Evolutionary conservation across 2,329 filamentous ascomycete genomes (phyloP).

Genomic region (Berkeleyomyces rouxiae): DNA sequence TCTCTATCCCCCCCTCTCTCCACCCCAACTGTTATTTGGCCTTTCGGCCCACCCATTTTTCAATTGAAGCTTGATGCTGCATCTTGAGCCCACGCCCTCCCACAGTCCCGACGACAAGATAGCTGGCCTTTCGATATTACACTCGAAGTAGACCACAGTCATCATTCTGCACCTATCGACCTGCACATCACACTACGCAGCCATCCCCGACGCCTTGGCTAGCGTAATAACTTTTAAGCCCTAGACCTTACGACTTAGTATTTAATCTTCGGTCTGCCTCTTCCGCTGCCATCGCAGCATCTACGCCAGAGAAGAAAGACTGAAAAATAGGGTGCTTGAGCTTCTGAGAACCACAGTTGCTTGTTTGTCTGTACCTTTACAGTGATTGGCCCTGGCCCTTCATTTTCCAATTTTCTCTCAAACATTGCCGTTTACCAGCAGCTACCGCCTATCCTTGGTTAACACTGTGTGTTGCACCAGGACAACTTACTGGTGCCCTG

Average conservation of each 20-base stretch:
- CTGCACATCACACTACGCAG: background rate
- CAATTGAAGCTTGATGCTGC: background rate
- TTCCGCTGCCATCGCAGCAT: background rate
- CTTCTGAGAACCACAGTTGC: background rate
- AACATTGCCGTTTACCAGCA: background rate
- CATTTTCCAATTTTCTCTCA: background rate
- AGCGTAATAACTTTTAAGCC: conserved; percentile 6
- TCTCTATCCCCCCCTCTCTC: background rate
- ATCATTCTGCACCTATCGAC: background rate
- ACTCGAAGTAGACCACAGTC: background rate
- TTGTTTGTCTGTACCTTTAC: background rate
- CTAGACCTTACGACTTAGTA: conserved; percentile 11
- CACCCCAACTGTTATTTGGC: background rate
- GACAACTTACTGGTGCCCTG: background rate
- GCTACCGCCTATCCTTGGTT: background rate
- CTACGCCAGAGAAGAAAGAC: background rate
- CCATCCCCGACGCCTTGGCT: background rate
- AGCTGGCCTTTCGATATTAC: background rate
- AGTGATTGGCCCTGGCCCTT: background rate
- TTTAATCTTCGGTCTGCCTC: conserved; percentile 8
- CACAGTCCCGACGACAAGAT: conserved; percentile 5
- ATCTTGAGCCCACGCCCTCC: background rate
- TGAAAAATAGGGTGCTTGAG: background rate
- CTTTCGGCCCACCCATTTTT: background rate
- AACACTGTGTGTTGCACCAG: background rate